A percentile compares a stretch with the other conserved stretches of the same genome.
Conservation (phyloP, 1,139 yeast species). For the Kluyveromyces sp. region DNA sequence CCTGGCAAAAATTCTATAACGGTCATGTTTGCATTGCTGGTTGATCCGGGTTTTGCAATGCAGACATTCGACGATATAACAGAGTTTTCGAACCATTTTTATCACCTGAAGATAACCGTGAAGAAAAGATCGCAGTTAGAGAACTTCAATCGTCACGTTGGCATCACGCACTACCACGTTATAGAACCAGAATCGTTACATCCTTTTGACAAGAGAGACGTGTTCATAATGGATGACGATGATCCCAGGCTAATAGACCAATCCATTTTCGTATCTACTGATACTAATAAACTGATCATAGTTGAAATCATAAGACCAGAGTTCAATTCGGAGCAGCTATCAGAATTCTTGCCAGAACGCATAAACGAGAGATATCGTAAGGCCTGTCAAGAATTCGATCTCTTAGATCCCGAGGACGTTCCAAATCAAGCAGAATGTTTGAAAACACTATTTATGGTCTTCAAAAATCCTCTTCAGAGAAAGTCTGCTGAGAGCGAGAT, state of each 20-base stretch:
- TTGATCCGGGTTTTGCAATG: conserved; percentile 14
- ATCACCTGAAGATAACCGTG: conserved; percentile 33
- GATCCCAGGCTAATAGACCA: conserved; percentile 33
- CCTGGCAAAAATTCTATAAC: conserved; percentile 23
- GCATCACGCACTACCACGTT: conserved; percentile 30
- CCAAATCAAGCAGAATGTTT: conserved; percentile 52
- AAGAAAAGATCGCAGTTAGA: conserved; percentile 29
- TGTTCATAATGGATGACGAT: conserved; percentile 21
- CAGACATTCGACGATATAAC: conserved; percentile 17
- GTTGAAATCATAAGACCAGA: conserved; percentile 40
- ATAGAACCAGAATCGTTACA: conserved; percentile 30
- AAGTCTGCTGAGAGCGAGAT: conserved; percentile 39
- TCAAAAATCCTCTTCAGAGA: conserved; percentile 52
- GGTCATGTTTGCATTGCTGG: conserved; percentile 25
- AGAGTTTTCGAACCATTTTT: conserved; percentile 23
- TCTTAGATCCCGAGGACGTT: conserved; percentile 24
- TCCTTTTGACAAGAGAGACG: conserved; percentile 34
- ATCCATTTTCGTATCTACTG: conserved; percentile 39
- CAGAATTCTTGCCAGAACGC: conserved; percentile 35
- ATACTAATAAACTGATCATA: conserved; percentile 38
- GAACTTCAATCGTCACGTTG: conserved; percentile 21
- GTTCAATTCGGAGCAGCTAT: conserved; percentile 34
- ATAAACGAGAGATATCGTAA: conserved; percentile 35
- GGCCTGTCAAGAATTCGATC: conserved; percentile 29
- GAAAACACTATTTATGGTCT: conserved; percentile 48